phyloP scores from a whole-genome alignment of 169 alveolate species.

The Eimeria maxima region DNA sequence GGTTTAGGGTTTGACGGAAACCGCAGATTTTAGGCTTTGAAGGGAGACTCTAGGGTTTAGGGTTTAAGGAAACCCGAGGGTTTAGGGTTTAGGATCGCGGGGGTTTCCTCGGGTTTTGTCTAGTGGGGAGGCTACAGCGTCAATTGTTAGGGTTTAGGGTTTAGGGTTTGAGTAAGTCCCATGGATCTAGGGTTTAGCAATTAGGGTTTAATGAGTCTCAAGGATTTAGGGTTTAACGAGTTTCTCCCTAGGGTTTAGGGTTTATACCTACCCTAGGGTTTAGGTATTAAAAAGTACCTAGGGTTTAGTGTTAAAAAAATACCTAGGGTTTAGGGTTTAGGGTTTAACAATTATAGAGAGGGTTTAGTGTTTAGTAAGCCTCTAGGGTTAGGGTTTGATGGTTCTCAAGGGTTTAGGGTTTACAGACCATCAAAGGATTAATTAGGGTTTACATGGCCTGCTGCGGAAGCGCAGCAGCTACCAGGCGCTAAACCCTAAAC shows the following conservation, averaged over 20 bases:
- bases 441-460: too few species aligned
- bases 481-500: constrained; percentile 1
- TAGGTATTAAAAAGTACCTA: background rate
- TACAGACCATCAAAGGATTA: too few species aligned
- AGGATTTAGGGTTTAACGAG: constrained; percentile 82
- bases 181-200: too few species aligned
- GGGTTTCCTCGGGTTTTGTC: background rate
- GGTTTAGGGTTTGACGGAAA: background rate
- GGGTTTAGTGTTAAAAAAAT: constrained; percentile 89
- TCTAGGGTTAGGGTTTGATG: too few species aligned
- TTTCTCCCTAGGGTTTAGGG: background rate
- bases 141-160: constrained; percentile 12
- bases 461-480: constrained; percentile 22
- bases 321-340: constrained; percentile 89
- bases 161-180: background rate
- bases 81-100: background rate
- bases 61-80: background rate
- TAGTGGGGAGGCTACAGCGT: too few species aligned
- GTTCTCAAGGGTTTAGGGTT: too few species aligned
- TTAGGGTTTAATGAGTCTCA: constrained; percentile 90
- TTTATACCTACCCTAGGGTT: background rate
- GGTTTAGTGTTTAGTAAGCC: too few species aligned
- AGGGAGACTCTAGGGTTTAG: background rate
- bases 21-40: background rate
- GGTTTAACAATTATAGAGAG: too few species aligned